Percentiles rank a stretch among this genome's conserved stretches.
phyloP scores from a whole-genome alignment of 2,329 filamentous ascomycete species.

The Aspergillus fischeri region DNA sequence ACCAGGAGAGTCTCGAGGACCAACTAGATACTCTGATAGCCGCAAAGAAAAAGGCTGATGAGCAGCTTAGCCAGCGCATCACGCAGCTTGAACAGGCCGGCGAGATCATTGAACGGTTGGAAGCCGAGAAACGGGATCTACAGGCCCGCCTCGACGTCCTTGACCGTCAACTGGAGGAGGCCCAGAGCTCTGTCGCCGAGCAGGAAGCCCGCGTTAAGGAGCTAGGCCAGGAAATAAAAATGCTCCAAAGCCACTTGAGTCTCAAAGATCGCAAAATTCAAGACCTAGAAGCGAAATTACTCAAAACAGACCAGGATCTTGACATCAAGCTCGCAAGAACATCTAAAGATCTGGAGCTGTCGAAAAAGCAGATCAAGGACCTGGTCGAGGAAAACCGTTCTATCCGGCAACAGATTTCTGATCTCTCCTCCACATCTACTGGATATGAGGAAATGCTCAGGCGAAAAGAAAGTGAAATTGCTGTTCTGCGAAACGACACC shows the following conservation, averaged over 20 bases:
- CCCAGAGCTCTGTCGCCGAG: constrained; percentile 67
- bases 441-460: constrained; percentile 92
- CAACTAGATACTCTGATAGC: constrained; percentile 85
- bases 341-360: constrained; percentile 72
- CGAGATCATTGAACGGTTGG: constrained; percentile 76
- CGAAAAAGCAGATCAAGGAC: constrained; percentile 70
- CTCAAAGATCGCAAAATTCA: constrained; percentile 86
- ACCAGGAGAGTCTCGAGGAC: constrained; percentile 90
- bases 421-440: constrained; percentile 85
- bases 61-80: constrained; percentile 73
- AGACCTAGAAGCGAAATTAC: constrained; percentile 77
- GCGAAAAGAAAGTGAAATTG: constrained; percentile 89
- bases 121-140: constrained; percentile 78
- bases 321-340: constrained; percentile 76
- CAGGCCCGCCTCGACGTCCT: constrained; percentile 64
- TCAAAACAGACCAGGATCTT: constrained; percentile 82
- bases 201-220: constrained; percentile 71
- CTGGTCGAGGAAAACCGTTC: constrained; percentile 75
- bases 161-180: constrained; percentile 65
- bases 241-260: constrained; percentile 84
- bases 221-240: constrained; percentile 78
- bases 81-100: constrained; percentile 88
- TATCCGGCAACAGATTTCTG: constrained; percentile 77
- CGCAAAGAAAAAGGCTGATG: constrained; percentile 83
- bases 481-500: constrained; percentile 77